A percentile compares a stretch with the other conserved stretches of the same genome.
Conservation (phyloP, 768 basidiomycete genomes). For the Suillus plorans region DNA sequence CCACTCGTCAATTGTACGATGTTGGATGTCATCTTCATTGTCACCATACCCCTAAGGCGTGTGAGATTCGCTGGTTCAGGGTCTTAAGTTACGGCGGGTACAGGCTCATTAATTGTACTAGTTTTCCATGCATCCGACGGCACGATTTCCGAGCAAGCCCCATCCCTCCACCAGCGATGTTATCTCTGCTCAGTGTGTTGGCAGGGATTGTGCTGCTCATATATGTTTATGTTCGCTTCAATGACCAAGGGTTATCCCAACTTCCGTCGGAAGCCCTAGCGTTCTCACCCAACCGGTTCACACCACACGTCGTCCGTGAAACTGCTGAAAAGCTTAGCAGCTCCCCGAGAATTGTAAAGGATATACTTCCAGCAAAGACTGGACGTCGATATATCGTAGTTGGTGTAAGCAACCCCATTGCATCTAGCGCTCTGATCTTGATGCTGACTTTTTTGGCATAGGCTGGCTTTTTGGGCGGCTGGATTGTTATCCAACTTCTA, state of each 20-base stretch:
- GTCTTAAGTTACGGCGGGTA: too few species aligned
- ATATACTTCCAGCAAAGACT: conserved; percentile 63
- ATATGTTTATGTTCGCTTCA: conserved; percentile 43
- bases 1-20: too few species aligned
- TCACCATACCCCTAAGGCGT: too few species aligned
- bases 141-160: neutral
- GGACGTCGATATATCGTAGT: conserved; percentile 75
- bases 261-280: conserved; percentile 47
- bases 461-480: conserved; percentile 77
- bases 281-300: conserved; percentile 54
- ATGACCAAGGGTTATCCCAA: conserved; percentile 53
- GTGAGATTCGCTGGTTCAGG: too few species aligned
- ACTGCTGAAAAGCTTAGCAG: conserved; percentile 38
- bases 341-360: conserved; percentile 34
- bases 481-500: conserved; percentile 70
- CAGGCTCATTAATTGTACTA: too few species aligned
- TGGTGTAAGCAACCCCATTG: conserved; percentile 48
- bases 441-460: conserved; percentile 22
- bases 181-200: conserved; percentile 9
- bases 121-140: neutral
- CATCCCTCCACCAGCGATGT: conserved; percentile 15
- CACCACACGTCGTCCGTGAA: conserved; percentile 40
- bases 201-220: conserved; percentile 7
- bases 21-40: too few species aligned
- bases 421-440: neutral